These are phyloP conservation scores for Gilbertella persicaria DNA, from an alignment of 371 early-diverging fungal species.

Conservation along the genomic window DNA sequence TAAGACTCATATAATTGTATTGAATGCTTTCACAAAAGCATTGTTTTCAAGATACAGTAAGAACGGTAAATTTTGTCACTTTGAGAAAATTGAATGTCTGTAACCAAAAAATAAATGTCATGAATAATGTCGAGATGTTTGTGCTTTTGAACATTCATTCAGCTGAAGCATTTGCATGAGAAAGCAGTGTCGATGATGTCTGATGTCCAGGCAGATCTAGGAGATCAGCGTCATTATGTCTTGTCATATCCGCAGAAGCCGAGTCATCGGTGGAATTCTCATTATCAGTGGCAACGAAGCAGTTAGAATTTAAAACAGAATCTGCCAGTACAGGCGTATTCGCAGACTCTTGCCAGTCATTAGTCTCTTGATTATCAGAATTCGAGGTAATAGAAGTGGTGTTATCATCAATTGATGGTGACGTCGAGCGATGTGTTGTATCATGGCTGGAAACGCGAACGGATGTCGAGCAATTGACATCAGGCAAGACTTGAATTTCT, in stretches of 20 bases:
- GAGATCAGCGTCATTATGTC: conserved; percentile 18
- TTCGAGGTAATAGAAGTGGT: conserved; percentile 19
- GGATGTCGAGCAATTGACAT: conserved; percentile 17
- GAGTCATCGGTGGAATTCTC: conserved; percentile 21
- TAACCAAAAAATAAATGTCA: no score
- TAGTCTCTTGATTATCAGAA: conserved; percentile 20
- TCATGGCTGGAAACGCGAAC: conserved; percentile 19
- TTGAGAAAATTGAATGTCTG: no score
- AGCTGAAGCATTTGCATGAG: conserved; percentile 12
- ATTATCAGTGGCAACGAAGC: conserved; percentile 20
- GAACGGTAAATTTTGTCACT: no score
- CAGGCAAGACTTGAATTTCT: conserved; percentile 18
- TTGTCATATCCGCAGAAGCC: conserved; percentile 18
- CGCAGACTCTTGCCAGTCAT: conserved; percentile 18
- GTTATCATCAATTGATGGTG: conserved; percentile 15
- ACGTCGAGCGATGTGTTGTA: conserved; percentile 18
- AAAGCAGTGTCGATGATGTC: conserved; percentile 15
- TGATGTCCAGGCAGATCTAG: conserved; percentile 21
- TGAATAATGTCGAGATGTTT: conserved; percentile 19
- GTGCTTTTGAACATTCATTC: conserved; percentile 19
- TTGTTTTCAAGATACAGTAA: no score
- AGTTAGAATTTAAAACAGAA: conserved; percentile 20
- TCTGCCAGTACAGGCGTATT: conserved; percentile 17
- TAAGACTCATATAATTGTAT: no score
- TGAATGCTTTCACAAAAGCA: no score